phyloP scores from a whole-genome alignment of 2,329 filamentous ascomycete genomes.

The Nemania abortiva region DNA sequence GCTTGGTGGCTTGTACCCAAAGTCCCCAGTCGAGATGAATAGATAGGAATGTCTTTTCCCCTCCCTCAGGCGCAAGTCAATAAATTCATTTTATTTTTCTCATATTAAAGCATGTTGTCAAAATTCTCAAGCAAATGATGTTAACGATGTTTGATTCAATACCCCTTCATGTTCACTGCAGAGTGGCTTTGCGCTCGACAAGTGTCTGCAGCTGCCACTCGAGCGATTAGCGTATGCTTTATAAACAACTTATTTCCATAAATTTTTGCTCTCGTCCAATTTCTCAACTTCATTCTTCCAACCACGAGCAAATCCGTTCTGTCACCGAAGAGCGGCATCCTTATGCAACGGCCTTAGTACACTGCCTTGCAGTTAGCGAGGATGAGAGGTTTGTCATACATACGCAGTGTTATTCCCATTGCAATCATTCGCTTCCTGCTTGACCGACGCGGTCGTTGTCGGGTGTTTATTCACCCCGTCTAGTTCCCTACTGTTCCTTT shows the following conservation, averaged over 20 bases:
- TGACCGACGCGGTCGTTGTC: neutral
- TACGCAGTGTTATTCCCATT: neutral
- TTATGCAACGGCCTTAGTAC: neutral
- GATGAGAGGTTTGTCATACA: neutral
- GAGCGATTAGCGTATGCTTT: neutral
- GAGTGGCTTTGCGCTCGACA: neutral
- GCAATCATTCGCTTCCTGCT: neutral
- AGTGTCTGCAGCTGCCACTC: neutral
- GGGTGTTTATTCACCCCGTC: neutral
- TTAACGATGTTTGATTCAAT: too few species aligned
- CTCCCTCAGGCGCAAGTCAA: neutral
- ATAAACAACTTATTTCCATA: neutral
- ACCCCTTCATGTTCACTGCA: too few species aligned
- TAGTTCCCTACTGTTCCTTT: neutral
- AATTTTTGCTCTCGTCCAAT: neutral
- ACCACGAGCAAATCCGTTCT: neutral
- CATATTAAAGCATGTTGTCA: too few species aligned
- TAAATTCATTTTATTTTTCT: too few species aligned
- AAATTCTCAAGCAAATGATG: too few species aligned
- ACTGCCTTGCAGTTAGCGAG: neutral
- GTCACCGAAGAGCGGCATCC: neutral
- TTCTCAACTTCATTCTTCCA: neutral
- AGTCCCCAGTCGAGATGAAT: slow-evolving; percentile 45
- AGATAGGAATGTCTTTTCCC: slow-evolving; percentile 23
- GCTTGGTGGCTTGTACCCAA: slow-evolving; percentile 58